Conservation (phyloP, 2,329 filamentous ascomycete genomes). For the Hirsutella thompsonii region DNA sequence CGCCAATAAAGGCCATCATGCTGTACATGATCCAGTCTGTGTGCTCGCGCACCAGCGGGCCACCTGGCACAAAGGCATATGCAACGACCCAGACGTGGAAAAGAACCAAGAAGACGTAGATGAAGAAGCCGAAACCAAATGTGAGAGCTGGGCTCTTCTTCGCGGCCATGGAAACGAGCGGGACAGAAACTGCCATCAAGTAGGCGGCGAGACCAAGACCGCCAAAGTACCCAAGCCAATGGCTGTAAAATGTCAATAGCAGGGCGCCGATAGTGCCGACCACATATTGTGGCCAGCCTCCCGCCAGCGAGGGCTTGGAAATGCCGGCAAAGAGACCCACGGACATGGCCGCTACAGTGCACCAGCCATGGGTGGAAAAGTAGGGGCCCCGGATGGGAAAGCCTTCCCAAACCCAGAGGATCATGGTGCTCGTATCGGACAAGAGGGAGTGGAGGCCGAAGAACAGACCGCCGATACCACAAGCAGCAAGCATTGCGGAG, state of each 20-base stretch:
- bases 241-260: constrained; percentile 59
- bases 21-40: constrained; percentile 91
- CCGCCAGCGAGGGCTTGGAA: constrained; percentile 54
- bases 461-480: constrained; percentile 72
- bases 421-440: constrained; percentile 98
- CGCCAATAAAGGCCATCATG: constrained; percentile 74
- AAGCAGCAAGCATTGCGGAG: constrained; percentile 56
- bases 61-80: constrained; percentile 94
- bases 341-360: constrained; percentile 80
- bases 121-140: constrained; percentile 78
- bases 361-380: constrained; percentile 77
- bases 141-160: constrained; percentile 64
- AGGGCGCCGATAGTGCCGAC: constrained; percentile 69
- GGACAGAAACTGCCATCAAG: constrained; percentile 65
- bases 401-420: constrained; percentile 95
- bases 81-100: constrained; percentile 98
- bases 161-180: constrained; percentile 63
- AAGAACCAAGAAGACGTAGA: constrained; percentile 91
- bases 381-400: constrained; percentile 83
- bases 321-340: constrained; percentile 65
- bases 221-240: constrained; percentile 88
- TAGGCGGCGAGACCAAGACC: constrained; percentile 66
- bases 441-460: constrained; percentile 87
- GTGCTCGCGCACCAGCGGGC: constrained; percentile 80
- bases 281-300: constrained; percentile 69